Evolutionary conservation across 1,284 basidiomycete species (phyloP).

Genomic region (Erythrobasidium hasegawianum): DNA sequence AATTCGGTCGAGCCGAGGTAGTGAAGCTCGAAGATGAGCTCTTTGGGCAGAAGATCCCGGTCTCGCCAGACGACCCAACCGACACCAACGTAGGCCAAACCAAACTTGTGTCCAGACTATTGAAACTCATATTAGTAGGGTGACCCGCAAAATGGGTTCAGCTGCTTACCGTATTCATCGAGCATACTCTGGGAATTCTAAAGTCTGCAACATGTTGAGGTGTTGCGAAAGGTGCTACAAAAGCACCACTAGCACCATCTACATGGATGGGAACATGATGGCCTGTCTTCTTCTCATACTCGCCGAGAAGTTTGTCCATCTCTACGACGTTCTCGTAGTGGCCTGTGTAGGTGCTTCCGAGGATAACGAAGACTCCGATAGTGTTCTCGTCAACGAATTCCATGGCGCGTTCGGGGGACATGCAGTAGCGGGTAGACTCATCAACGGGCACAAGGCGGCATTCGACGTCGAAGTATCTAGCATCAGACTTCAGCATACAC

Average conservation of each 20-base stretch:
- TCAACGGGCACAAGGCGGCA: constrained; percentile 51
- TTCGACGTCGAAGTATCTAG: constrained; percentile 82
- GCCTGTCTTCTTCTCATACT: constrained; percentile 77
- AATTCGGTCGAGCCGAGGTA: constrained; percentile 58
- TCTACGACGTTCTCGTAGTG: constrained; percentile 87
- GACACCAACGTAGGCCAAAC: constrained; percentile 77
- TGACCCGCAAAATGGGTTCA: no score
- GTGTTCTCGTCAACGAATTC: constrained; percentile 86
- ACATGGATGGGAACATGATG: constrained; percentile 61
- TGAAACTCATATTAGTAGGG: no score
- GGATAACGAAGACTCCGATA: constrained; percentile 60
- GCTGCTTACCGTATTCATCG: constrained; percentile 60
- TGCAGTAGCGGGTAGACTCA: constrained; percentile 67
- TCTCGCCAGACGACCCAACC: constrained; percentile 84
- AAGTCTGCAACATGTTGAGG: constrained; percentile 84
- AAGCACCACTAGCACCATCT: constrained; percentile 74
- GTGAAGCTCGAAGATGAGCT: constrained; percentile 66
- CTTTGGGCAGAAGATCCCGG: constrained; percentile 65
- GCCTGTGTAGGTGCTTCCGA: constrained; percentile 73
- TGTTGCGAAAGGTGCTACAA: constrained; percentile 74
- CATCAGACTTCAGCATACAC: no score
- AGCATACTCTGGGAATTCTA: constrained; percentile 76
- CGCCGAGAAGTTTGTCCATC: constrained; percentile 78
- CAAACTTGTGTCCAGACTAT: constrained; percentile 47
- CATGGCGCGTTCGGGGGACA: constrained; percentile 80